Evolutionary conservation across 2,329 filamentous ascomycete species (phyloP), one percentile per base, ranked within the genome.

Genomic region (Trichoderma harzianum): DNA sequence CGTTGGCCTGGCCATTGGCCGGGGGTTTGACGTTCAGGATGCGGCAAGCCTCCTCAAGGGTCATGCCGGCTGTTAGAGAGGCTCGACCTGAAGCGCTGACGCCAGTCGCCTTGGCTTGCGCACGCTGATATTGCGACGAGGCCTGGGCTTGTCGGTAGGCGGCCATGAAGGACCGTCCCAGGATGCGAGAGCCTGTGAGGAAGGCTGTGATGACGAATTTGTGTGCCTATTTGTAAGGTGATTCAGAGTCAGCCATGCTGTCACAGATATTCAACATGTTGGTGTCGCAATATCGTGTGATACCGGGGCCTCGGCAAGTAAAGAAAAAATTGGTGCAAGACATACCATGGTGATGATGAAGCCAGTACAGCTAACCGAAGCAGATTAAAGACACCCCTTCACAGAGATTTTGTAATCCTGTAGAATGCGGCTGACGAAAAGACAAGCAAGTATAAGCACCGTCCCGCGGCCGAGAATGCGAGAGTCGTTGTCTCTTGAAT

Each of bases 1-100:
- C 85, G 80, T 95, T 92, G 72, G 91, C 87, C 80, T 94, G 87
- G 60, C 93, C 94, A 73, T 87, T 89, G 24, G 79, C 76, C 1
- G 95, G 95, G 47, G 95, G 93, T 81, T 95, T 93, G 76, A 99
- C 94, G 81, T 99, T 97, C 74, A 99, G 89, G 79, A 99, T 98
- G 83, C 94, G 93, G 89, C 94, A 98, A 69, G 96, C 96, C 86
- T 99, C 96, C 76, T 97, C 94, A 78, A 99, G 90, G 10, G 94
- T 96, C 83, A 98, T 92, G 79, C 94, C 93, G 6, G 89, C 89
- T 32, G 90, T 86, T 74, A 86, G 79, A 36, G 80, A 81, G n/a
- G 88, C 84, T 73, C 89, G 87, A 71, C 87, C 86, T 3, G 79
- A 76, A 30, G 87, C 82, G 73, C 87, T 86, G 73, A 88, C 87